These are phyloP conservation scores for Phylloporus sp. DNA, from an alignment of 768 basidiomycete species.

Conservation along the genomic window DNA sequence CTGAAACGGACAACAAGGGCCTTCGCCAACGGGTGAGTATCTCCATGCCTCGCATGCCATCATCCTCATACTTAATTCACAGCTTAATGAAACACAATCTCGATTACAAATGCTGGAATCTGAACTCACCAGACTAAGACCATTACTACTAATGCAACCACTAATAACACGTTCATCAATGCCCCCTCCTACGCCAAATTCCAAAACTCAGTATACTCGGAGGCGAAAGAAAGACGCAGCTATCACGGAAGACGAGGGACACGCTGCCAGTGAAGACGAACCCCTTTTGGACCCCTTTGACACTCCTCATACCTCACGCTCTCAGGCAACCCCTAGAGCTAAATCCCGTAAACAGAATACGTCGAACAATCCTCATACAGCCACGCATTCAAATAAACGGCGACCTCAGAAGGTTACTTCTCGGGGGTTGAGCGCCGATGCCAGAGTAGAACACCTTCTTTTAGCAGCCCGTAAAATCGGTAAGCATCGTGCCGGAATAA, in stretches of 20 bases:
- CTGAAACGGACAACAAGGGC: slow-evolving; percentile 58
- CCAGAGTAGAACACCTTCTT: slow-evolving; percentile 66
- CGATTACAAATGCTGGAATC: slow-evolving; percentile 55
- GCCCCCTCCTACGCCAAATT: slow-evolving; percentile 21
- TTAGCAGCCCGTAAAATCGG: slow-evolving; percentile 70
- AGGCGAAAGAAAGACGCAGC: slow-evolving; percentile 26
- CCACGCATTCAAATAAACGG: slow-evolving; percentile 18
- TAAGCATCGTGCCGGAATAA: slow-evolving; percentile 52
- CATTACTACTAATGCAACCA: slow-evolving; percentile 65
- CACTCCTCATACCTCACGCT: slow-evolving; percentile 13
- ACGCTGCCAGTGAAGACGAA: slow-evolving; percentile 26
- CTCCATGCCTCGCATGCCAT: background rate
- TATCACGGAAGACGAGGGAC: slow-evolving; percentile 26
- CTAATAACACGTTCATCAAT: slow-evolving; percentile 25
- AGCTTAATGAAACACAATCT: slow-evolving; percentile 58
- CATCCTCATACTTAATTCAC: slow-evolving; percentile 9
- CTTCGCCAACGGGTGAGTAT: slow-evolving; percentile 56
- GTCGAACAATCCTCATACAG: slow-evolving; percentile 4
- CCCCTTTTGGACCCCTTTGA: slow-evolving; percentile 15
- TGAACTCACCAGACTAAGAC: slow-evolving; percentile 63
- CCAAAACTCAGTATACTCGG: slow-evolving; percentile 18
- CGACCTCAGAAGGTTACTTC: slow-evolving; percentile 27
- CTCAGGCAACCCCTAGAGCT: slow-evolving; percentile 20
- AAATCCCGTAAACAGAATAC: slow-evolving; percentile 23
- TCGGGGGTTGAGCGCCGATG: slow-evolving; percentile 50